Base-by-base conservation (phyloP, 2,329 filamentous ascomycete species). In the Scopulariopsis brevicaulis region DNA sequence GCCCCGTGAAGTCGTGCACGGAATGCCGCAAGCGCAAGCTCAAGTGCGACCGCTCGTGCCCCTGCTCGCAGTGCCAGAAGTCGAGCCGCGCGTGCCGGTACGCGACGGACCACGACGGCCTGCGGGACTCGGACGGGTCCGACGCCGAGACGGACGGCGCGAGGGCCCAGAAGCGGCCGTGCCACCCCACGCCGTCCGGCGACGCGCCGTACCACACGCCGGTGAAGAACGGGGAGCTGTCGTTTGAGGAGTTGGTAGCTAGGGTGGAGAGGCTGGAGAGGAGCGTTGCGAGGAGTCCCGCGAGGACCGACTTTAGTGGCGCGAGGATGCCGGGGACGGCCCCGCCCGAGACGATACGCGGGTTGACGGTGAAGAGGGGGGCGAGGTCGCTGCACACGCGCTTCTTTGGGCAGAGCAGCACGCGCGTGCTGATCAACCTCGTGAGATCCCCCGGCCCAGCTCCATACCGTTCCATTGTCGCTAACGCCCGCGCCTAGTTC, bases 1-100 rank as follows among this genome's bases (percentile, higher is more conserved):
- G 79, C 8, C 79, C 79, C 3, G 79, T 81, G 61, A 81, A 81
- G 65, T 80, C 77, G 3, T 82, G 79, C 65, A 77, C 76, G 59
- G 77, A 80, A 63, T 82, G 81, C 63, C 74, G 81, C 58, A 81
- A 81, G 65, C 74, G 81, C 63, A 83, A 81, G 65, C 68, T 82
- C 5, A 73, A 75, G 59, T 84, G 81, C 67, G 79, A 83, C 65
- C 74, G 81, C 52, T 70, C 75, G n/a, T 71, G 73, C 51, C 79
- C 79, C 4, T 84, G 81, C 63, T 78, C 77, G 6, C 80, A 83
- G 65, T 84, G 81, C 64, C 77, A 79, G 55, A 81, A 80, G 65
- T 79, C 78, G n/a, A 75, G 73, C 62, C 77, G 79, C 40, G 64
- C 68, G 46, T 83, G 80, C 69, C 77, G 72, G 62, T 83, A 82